Evolutionary conservation across 192 early-diverging fungal genomes (phyloP).

Genomic region (Backusella tuberculispora): DNA sequence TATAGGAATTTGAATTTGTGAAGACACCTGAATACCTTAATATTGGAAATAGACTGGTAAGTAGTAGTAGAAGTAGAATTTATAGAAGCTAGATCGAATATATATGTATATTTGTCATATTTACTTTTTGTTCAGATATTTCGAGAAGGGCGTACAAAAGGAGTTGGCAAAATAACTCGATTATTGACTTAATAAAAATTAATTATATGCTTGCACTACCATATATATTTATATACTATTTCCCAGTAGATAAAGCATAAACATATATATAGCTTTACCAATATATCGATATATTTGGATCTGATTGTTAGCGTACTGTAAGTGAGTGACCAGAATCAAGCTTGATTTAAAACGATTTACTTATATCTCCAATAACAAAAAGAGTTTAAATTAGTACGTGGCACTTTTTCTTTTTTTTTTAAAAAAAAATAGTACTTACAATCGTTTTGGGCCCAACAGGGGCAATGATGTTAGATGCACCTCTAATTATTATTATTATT

Average conservation of each 20-base stretch:
- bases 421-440: too few relatives aligned
- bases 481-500: too few relatives aligned
- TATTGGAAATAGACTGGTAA: conserved; percentile 61
- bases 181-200: conserved; percentile 37
- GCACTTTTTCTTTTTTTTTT: too few relatives aligned
- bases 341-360: too few relatives aligned
- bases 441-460: too few relatives aligned
- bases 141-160: conserved; percentile 86
- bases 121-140: conserved; percentile 52
- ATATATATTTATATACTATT: background rate
- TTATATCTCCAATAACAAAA: too few relatives aligned
- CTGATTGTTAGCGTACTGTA: too few relatives aligned
- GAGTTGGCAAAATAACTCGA: conserved; percentile 81
- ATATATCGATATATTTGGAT: too few relatives aligned
- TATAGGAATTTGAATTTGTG: conserved; percentile 71
- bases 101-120: background rate
- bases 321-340: too few relatives aligned
- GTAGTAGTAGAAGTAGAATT: conserved; percentile 20
- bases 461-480: too few relatives aligned
- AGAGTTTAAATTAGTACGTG: too few relatives aligned
- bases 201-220: background rate
- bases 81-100: conserved; percentile 33
- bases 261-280: background rate
- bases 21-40: conserved; percentile 72
- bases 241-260: background rate